These are phyloP conservation scores for Lactuca saligna DNA, from an alignment of 129 eudicot species.

Conservation along the genomic window DNA sequence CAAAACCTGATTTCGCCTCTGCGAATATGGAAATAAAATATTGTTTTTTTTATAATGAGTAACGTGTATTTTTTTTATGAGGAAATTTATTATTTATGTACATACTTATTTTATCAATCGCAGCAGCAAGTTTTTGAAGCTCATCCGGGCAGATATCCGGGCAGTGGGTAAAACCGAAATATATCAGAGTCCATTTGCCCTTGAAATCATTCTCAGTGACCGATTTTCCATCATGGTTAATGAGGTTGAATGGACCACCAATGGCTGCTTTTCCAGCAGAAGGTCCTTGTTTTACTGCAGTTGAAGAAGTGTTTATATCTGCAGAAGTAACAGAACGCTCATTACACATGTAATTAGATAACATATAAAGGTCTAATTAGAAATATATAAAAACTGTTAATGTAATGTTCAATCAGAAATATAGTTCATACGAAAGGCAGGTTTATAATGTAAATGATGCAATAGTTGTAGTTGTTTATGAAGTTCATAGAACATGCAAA, in stretches of 20 bases:
- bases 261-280: slow-evolving; percentile 92
- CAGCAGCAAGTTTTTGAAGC: slow-evolving; percentile 80
- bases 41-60: neutral
- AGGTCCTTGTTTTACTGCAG: slow-evolving; percentile 75
- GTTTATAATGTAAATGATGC: too few relatives aligned
- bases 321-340: slow-evolving; percentile 32
- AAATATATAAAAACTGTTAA: too few relatives aligned
- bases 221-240: slow-evolving; percentile 80
- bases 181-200: slow-evolving; percentile 83
- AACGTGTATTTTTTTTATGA: neutral
- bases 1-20: slow-evolving; percentile 74
- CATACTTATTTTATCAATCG: slow-evolving; percentile 91
- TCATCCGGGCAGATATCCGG: slow-evolving; percentile 99
- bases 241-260: slow-evolving; percentile 87
- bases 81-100: neutral
- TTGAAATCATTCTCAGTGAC: slow-evolving; percentile 78
- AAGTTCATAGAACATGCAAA: too few relatives aligned
- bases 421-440: neutral
- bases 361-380: too few relatives aligned
- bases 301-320: slow-evolving; percentile 67
- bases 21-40: slow-evolving; percentile 22
- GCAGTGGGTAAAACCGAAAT: slow-evolving; percentile 93
- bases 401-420: too few relatives aligned
- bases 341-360: neutral
- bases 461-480: too few relatives aligned